These are phyloP conservation scores for Colletotrichum camelliae DNA, from an alignment of 2,329 filamentous ascomycete genomes.

Conservation along the genomic window DNA sequence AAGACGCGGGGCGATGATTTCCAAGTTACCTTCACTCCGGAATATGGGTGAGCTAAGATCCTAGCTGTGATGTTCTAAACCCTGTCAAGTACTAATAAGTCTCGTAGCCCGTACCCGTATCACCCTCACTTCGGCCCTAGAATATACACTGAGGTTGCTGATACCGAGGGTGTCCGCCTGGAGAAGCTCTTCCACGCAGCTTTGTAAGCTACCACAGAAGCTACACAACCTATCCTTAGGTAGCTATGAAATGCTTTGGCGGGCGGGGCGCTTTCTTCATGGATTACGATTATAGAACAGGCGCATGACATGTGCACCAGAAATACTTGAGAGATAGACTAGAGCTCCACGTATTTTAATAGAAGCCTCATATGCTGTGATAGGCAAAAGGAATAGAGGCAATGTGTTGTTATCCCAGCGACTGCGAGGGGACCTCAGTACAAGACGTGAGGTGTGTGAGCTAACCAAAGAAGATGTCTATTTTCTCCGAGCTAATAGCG, in stretches of 20 bases:
- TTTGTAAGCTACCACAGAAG: not conserved
- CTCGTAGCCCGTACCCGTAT: constrained; percentile 28
- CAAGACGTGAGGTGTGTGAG: not conserved
- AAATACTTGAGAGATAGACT: not conserved
- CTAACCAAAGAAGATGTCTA: not conserved
- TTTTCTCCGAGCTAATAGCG: not conserved
- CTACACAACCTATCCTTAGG: not conserved
- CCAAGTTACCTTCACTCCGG: not conserved
- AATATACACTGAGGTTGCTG: constrained; percentile 27
- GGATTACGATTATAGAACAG: not conserved
- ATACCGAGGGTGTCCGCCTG: constrained; percentile 28
- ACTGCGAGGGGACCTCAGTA: rapidly evolving
- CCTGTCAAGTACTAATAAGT: not conserved
- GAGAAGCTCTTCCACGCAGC: constrained; percentile 24
- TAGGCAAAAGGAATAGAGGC: not conserved
- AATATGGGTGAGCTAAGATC: constrained; percentile 1
- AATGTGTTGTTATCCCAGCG: not conserved
- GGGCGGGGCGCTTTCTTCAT: not conserved
- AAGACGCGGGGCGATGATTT: not conserved
- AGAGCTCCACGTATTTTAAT: not conserved
- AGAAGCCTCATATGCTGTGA: not conserved
- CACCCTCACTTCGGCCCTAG: constrained; percentile 25
- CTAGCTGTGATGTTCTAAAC: not conserved
- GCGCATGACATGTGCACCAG: rapidly evolving
- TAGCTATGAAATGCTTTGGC: not conserved